Evolutionary conservation across 2,329 filamentous ascomycete genomes (phyloP).

Genomic region (Colletotrichum gloeosporioides): DNA sequence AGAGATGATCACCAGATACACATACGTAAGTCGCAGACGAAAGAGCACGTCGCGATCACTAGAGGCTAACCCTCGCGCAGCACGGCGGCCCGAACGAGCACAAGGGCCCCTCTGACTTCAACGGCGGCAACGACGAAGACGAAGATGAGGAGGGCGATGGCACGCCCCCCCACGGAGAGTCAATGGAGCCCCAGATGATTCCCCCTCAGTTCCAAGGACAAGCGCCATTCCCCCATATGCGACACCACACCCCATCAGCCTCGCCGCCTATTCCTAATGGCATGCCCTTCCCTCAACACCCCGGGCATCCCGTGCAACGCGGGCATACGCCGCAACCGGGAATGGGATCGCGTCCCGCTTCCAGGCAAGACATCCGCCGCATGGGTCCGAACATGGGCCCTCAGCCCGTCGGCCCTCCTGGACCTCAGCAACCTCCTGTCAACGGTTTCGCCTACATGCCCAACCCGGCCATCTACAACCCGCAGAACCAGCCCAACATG

Average conservation of each 20-base stretch:
- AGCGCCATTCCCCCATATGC: constrained; percentile 77
- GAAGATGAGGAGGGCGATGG: constrained; percentile 79
- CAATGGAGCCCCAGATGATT: constrained; percentile 64
- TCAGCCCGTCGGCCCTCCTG: constrained; percentile 64
- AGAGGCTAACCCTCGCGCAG: constrained; percentile 49
- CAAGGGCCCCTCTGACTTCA: constrained; percentile 93
- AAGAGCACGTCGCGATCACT: background rate
- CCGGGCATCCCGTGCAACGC: constrained; percentile 54
- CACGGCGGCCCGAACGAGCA: constrained; percentile 94
- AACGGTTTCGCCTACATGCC: constrained; percentile 86
- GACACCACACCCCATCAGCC: constrained; percentile 82
- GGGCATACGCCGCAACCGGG: constrained; percentile 84
- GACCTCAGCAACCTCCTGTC: constrained; percentile 56
- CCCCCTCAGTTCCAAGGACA: constrained; percentile 74
- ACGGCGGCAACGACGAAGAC: constrained; percentile 85
- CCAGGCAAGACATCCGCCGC: constrained; percentile 79
- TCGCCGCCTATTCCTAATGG: constrained; percentile 88
- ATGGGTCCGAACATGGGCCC: constrained; percentile 76
- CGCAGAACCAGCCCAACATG: constrained; percentile 54
- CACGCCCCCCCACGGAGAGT: constrained; percentile 74
- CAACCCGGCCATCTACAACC: constrained; percentile 85
- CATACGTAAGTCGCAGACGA: constrained; percentile 73
- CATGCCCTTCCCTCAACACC: constrained; percentile 66
- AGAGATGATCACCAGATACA: constrained; percentile 85
- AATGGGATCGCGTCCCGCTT: constrained; percentile 76